phyloP scores from a whole-genome alignment of 495 filamentous ascomycete genomes.

The Opeltia flavorubescens region DNA sequence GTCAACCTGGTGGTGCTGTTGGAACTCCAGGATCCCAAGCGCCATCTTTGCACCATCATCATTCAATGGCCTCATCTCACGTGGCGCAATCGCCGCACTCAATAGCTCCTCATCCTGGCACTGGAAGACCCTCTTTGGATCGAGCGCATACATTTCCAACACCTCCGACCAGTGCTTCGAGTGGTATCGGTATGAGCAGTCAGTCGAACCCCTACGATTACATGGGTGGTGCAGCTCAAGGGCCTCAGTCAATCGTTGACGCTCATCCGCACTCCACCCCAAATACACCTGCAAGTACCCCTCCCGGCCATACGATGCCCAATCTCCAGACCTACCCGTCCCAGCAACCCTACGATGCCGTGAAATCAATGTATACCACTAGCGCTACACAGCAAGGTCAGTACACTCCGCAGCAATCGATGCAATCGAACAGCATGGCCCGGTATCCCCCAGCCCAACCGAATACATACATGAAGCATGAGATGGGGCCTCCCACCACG shows the following conservation, averaged over 20 bases:
- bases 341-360: constrained; percentile 59
- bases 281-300: constrained; percentile 86
- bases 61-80: constrained; percentile 57
- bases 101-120: constrained; percentile 59
- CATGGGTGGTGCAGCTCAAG: constrained; percentile 48
- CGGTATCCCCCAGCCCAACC: constrained; percentile 45
- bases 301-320: constrained; percentile 62
- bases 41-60: constrained; percentile 66
- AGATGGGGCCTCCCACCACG: constrained; percentile 79
- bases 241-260: constrained; percentile 69
- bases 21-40: constrained; percentile 41
- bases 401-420: constrained; percentile 50
- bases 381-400: constrained; percentile 53
- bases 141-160: constrained; percentile 86
- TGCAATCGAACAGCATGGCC: constrained; percentile 52
- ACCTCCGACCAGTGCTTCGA: constrained; percentile 82
- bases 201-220: constrained; percentile 63
- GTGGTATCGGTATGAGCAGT: constrained; percentile 68
- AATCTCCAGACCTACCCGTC: constrained; percentile 64
- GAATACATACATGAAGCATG: constrained; percentile 68
- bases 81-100: constrained; percentile 53
- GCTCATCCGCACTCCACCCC: constrained; percentile 82
- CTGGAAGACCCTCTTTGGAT: constrained; percentile 58
- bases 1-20: constrained; percentile 25
- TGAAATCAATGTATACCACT: constrained; percentile 70